Base-by-base conservation (phyloP, 345 rosid genomes). In the Eucalyptus caleyi region DNA sequence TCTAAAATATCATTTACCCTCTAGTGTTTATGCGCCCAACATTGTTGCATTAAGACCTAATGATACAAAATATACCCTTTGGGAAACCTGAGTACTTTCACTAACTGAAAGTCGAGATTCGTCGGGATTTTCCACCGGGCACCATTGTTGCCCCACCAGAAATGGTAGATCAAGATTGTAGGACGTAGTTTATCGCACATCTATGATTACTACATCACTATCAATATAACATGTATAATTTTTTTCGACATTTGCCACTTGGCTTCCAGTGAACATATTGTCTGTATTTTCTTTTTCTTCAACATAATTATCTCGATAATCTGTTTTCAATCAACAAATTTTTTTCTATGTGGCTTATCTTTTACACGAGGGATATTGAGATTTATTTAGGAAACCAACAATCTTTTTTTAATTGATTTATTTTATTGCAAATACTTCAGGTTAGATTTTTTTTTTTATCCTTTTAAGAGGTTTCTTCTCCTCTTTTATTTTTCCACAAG, bases 111-210 rank as follows among this genome's bases (percentile, higher is more conserved):
- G 81, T 32, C 4, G 2, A 19, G 42, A 32, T 67, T 32, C 2
- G 11, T 15, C 4, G 4, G 23, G 23, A 69, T 16, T 69, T 18
- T 8, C 42, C 81, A 16, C 42, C 40, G 80, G 11, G 23, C 23
- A 0, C 6, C 34, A 16, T 2, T 16, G 2, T 67, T 4, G 23
- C 40, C 23, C 40, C 23, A 16, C 80, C 7, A 1, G 1, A 8
- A 40, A 8, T 5, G 42, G 81, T 18, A 4, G 42, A 23, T 56
- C 27, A 9, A 56, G 6, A 56, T 9, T 56, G 30, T 24, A 10
- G 62, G 26, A 56, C 62, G 26, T 24, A 59, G n/a, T 59, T 59
- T 13, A 59, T 59, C 14, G 1, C 65, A 3, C 7, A 26, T 56
- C 14, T 24, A 1, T 59, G 30, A 59, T 59, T 59, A 11, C 65